Conservation (phyloP, 768 basidiomycete genomes). For the Suillus subalutaceus region DNA sequence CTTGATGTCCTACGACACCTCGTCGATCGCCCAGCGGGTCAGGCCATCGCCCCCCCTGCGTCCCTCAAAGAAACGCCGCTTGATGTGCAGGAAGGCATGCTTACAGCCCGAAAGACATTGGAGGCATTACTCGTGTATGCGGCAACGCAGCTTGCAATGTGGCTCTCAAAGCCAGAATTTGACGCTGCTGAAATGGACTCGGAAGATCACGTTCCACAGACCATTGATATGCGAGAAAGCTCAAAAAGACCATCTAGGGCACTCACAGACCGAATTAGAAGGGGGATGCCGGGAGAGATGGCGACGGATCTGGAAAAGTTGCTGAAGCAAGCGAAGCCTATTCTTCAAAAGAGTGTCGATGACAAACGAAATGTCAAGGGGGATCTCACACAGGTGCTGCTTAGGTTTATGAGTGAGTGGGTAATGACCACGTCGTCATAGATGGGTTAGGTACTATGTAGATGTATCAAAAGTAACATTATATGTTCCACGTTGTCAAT, state of each 20-base stretch:
- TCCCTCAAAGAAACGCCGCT: conserved; percentile 37
- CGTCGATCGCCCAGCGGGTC: conserved; percentile 59
- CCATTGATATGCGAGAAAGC: conserved; percentile 22
- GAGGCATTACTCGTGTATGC: conserved; percentile 73
- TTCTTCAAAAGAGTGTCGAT: conserved; percentile 61
- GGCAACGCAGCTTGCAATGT: conserved; percentile 77
- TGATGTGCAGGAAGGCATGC: conserved; percentile 58
- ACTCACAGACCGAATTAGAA: conserved; percentile 65
- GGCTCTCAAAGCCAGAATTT: conserved; percentile 74
- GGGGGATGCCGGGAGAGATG: conserved; percentile 84
- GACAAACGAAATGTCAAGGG: conserved; percentile 41
- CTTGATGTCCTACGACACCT: conserved; percentile 75
- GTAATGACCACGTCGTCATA: conserved; percentile 41
- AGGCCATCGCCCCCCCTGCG: conserved; percentile 46
- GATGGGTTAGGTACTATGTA: not conserved
- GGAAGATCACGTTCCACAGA: conserved; percentile 39
- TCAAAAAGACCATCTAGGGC: conserved; percentile 49
- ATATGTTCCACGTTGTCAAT: not conserved
- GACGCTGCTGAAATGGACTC: conserved; percentile 45
- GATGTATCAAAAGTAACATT: conserved; percentile 17
- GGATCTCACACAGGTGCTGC: conserved; percentile 64
- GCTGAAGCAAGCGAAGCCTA: conserved; percentile 63
- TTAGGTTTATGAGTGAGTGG: conserved; percentile 66
- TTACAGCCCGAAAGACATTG: conserved; percentile 60
- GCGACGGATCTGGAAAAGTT: conserved; percentile 69